Conservation (phyloP, 2,329 filamentous ascomycete species). For the Beauveria bassiana region DNA sequence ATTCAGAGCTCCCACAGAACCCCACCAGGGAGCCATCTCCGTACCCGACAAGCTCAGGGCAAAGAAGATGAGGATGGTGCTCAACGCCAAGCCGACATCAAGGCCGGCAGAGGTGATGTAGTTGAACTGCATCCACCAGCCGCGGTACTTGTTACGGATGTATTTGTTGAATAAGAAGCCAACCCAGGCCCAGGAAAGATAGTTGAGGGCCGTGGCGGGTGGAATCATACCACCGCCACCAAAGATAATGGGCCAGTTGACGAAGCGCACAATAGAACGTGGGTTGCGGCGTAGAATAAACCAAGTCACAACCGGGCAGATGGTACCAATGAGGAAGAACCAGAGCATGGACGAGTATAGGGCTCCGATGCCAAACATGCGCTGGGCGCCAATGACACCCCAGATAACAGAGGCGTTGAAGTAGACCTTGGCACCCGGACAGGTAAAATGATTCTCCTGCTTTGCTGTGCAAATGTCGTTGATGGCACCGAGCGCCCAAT, state of each 20-base stretch:
- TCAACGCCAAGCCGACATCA: slow-evolving; percentile 46
- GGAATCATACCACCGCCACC: slow-evolving; percentile 38
- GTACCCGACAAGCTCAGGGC: slow-evolving; percentile 35
- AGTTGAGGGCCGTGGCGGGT: slow-evolving; percentile 45
- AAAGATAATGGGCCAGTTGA: slow-evolving; percentile 44
- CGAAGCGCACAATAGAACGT: slow-evolving; percentile 33
- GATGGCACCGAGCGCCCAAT: slow-evolving; percentile 34
- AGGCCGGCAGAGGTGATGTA: slow-evolving; percentile 48
- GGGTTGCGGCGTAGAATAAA: slow-evolving; percentile 36
- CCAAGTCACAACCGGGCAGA: slow-evolving; percentile 38
- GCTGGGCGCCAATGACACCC: slow-evolving; percentile 41
- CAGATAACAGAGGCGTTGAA: slow-evolving; percentile 49
- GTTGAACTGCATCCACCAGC: slow-evolving; percentile 50
- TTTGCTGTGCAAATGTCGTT: slow-evolving; percentile 36
- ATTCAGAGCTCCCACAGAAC: slow-evolving; percentile 27
- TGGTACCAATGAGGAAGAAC: slow-evolving; percentile 43
- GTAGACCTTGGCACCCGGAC: slow-evolving; percentile 47
- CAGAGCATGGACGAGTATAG: slow-evolving; percentile 37
- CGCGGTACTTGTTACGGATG: slow-evolving; percentile 37
- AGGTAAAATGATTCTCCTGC: slow-evolving; percentile 42
- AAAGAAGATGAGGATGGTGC: slow-evolving; percentile 41
- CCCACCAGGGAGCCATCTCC: slow-evolving; percentile 40
- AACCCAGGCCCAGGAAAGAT: slow-evolving; percentile 43
- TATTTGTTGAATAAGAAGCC: slow-evolving; percentile 45
- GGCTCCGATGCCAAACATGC: slow-evolving; percentile 22